These are phyloP conservation scores for Tephrocybe sp. DNA, from an alignment of 768 basidiomycete genomes.

Conservation along the genomic window DNA sequence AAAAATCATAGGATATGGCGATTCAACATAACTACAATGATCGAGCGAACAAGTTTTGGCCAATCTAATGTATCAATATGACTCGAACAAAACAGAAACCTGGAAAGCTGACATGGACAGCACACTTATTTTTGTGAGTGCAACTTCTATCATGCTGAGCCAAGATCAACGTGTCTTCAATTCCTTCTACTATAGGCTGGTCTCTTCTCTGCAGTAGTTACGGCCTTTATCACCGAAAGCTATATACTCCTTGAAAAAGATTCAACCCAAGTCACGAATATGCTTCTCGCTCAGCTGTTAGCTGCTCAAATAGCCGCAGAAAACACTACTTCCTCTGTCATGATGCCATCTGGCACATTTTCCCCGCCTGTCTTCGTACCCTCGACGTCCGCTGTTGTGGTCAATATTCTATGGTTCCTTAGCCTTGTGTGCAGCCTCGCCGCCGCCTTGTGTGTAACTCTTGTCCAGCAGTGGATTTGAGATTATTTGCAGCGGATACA, in stretches of 20 bases:
- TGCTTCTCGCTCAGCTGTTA: slow-evolving; percentile 23
- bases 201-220: slow-evolving; percentile 39
- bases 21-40: too few species aligned
- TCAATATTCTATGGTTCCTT: slow-evolving; percentile 33
- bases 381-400: slow-evolving; percentile 17
- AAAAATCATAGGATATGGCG: too few species aligned
- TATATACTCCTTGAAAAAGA: slow-evolving; percentile 31
- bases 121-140: neutral
- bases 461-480: too few species aligned
- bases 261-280: slow-evolving; percentile 22
- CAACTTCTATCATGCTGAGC: neutral
- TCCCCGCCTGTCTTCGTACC: slow-evolving; percentile 12
- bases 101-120: slow-evolving; percentile 3
- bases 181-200: slow-evolving; percentile 28
- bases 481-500: slow-evolving; percentile 1
- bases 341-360: neutral
- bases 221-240: slow-evolving; percentile 36
- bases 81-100: neutral
- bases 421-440: slow-evolving; percentile 22
- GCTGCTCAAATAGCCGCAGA: neutral
- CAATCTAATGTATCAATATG: neutral
- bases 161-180: neutral
- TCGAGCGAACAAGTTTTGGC: neutral
- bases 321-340: slow-evolving; percentile 1
- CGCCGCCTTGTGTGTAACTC: slow-evolving; percentile 25